phyloP scores from a whole-genome alignment of 441 rosid genomes.

The Mallotus japonicus region DNA sequence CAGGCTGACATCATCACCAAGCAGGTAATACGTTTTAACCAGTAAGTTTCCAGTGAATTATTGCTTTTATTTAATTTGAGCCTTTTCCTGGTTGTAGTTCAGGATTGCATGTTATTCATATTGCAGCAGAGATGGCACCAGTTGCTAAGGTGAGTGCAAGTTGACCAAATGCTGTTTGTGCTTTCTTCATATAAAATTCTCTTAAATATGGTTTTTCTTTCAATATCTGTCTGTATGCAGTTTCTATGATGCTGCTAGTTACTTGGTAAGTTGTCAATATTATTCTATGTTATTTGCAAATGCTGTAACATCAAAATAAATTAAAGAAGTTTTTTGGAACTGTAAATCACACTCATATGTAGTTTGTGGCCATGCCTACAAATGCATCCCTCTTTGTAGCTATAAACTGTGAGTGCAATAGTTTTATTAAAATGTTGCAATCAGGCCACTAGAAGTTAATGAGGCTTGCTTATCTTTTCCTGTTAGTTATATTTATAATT shows the following conservation, averaged over 20 bases:
- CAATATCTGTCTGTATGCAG: constrained; percentile 3
- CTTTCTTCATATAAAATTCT: constrained; percentile 1
- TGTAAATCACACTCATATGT: too few relatives aligned
- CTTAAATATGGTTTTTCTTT: neutral
- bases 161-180: constrained; percentile 16
- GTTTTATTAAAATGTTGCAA: neutral
- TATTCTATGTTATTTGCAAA: neutral
- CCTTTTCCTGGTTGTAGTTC: constrained; percentile 60
- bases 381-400: neutral
- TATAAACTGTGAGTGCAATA: neutral
- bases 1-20: constrained; percentile 53
- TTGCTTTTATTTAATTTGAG: constrained; percentile 31
- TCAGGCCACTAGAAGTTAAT: neutral
- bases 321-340: too few relatives aligned
- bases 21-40: constrained; percentile 45
- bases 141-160: constrained; percentile 83
- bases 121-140: constrained; percentile 99
- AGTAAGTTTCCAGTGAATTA: neutral
- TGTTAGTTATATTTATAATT: too few relatives aligned
- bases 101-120: constrained; percentile 83
- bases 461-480: neutral
- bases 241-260: neutral
- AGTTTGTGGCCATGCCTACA: neutral
- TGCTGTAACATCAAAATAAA: too few relatives aligned
- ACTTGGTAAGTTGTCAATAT: neutral